These are phyloP conservation scores for Solanum stenotomum DNA, from an alignment of 257 asterid species.

Conservation along the genomic window DNA sequence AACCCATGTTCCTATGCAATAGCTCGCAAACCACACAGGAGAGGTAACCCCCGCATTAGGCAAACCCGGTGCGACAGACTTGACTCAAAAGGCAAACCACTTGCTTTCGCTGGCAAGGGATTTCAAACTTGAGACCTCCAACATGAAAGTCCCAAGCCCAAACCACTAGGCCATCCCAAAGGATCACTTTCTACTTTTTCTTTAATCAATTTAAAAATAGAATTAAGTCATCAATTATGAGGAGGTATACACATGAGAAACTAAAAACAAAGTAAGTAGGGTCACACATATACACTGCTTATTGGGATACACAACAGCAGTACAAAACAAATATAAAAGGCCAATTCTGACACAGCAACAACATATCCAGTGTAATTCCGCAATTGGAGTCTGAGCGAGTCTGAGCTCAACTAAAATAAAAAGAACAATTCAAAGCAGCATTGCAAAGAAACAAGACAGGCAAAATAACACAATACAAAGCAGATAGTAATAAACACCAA, in stretches of 20 bases:
- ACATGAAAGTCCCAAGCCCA: no score
- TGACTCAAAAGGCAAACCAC: no score
- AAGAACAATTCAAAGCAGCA: background rate
- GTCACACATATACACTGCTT: background rate
- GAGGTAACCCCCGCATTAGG: no score
- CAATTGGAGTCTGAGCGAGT: no score
- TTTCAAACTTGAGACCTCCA: no score
- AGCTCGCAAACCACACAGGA: no score
- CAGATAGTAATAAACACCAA: background rate
- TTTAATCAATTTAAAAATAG: background rate
- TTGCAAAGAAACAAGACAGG: no score
- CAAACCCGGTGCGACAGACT: fast-evolving
- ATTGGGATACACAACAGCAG: background rate
- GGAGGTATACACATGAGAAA: background rate
- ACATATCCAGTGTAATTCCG: background rate
- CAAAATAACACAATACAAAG: background rate
- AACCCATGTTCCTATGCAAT: no score
- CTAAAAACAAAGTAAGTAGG: background rate
- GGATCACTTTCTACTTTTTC: background rate
- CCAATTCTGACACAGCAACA: background rate
- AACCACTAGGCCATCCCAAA: no score
- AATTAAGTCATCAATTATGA: background rate
- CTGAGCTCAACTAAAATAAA: background rate
- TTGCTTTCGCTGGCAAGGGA: no score
- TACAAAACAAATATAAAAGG: background rate